phyloP scores from a whole-genome alignment of 495 filamentous ascomycete genomes.

The Xylaria longipes region DNA sequence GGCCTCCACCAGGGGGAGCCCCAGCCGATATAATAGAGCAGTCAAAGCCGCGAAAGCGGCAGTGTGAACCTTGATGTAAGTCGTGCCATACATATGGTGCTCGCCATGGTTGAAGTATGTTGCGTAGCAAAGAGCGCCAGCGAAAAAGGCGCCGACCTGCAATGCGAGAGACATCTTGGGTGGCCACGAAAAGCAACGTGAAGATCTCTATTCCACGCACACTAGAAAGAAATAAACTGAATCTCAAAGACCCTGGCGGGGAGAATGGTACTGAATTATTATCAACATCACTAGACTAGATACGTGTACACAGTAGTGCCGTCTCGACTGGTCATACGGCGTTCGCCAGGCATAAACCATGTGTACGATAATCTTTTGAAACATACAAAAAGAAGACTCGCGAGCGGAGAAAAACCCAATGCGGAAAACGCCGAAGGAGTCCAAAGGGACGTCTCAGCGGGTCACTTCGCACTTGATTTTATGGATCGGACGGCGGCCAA shows the following conservation, averaged over 20 bases:
- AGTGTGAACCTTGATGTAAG: background rate
- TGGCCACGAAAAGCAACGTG: background rate
- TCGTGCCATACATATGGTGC: conserved; percentile 1
- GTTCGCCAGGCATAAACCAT: background rate
- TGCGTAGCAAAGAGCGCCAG: background rate
- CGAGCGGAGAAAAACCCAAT: background rate
- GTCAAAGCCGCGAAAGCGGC: background rate
- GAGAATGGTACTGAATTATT: background rate
- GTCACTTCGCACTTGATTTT: background rate
- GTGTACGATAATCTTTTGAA: background rate
- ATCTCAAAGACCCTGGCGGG: background rate
- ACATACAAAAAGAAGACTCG: background rate
- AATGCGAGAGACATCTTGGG: conserved; percentile 1
- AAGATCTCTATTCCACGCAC: background rate
- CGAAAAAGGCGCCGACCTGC: background rate
- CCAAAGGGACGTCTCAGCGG: background rate
- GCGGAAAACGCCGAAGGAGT: background rate
- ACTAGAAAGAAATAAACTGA: background rate
- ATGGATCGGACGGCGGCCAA: background rate
- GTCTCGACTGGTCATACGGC: background rate
- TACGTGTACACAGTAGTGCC: background rate
- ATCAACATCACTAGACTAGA: background rate
- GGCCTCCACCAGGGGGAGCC: background rate
- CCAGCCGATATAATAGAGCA: background rate
- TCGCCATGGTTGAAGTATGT: conserved; percentile 2